Evolutionary conservation across 139 green algal genomes (phyloP).

Genomic region (Eudorina sp.): DNA sequence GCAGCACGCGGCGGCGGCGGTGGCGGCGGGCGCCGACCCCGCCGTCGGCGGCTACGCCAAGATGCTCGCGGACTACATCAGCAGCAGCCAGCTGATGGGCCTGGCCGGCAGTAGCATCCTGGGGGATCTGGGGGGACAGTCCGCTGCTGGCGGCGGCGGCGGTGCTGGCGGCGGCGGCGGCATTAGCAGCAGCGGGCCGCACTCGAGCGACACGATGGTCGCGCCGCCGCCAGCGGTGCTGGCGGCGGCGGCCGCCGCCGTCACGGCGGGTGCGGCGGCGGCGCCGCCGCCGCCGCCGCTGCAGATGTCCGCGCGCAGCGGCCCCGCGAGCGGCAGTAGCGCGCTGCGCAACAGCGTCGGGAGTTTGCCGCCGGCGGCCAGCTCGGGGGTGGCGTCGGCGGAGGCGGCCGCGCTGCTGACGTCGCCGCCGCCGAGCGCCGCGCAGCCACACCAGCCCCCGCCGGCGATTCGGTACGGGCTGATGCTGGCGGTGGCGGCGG

Average conservation of each 20-base stretch:
- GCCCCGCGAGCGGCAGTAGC: neutral
- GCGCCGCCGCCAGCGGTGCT: neutral
- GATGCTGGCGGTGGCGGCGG: slow-evolving; percentile 34
- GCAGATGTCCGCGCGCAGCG: neutral
- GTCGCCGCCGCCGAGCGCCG: no score
- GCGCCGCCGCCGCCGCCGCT: neutral
- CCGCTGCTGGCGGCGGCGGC: neutral
- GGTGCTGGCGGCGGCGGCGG: neutral
- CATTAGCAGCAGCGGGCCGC: neutral
- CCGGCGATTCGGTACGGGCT: slow-evolving; percentile 21
- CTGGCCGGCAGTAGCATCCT: neutral
- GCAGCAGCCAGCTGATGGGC: neutral
- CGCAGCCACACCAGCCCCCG: neutral
- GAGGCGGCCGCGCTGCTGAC: neutral
- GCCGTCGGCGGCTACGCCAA: slow-evolving; percentile 6
- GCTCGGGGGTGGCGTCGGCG: neutral
- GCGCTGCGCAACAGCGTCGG: neutral
- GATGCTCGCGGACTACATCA: neutral
- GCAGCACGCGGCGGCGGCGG: slow-evolving; percentile 21
- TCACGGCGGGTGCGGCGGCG: neutral
- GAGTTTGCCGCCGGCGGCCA: neutral
- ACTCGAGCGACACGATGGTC: neutral
- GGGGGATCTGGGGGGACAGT: neutral
- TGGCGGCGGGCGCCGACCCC: neutral
- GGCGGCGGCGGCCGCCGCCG: neutral